phyloP scores from a whole-genome alignment of 2,329 filamentous ascomycete species.

The Aspergillus versicolor region DNA sequence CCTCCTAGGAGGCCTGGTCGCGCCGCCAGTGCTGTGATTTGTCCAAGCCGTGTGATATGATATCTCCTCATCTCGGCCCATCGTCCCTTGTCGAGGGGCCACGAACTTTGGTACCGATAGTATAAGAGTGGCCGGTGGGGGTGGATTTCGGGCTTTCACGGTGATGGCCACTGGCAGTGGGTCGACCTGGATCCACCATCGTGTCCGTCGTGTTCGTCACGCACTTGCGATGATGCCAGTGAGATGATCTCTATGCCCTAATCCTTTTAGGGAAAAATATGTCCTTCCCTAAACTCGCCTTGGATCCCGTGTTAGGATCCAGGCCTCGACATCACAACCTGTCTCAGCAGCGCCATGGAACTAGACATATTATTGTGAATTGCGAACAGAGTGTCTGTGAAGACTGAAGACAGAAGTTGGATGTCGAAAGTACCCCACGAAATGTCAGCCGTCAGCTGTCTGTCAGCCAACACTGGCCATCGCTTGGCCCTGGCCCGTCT shows the following conservation, averaged over 20 bases:
- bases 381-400: neutral
- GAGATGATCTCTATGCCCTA: neutral
- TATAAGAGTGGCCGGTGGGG: neutral
- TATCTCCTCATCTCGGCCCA: neutral
- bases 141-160: neutral
- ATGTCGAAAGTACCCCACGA: neutral
- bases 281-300: neutral
- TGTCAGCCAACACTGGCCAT: neutral
- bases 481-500: neutral
- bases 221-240: neutral
- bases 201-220: neutral
- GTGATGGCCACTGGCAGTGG: neutral
- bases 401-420: neutral
- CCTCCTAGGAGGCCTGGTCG: neutral
- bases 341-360: too few species aligned
- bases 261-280: neutral
- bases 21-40: slow-evolving; percentile 1
- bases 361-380: too few species aligned
- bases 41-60: neutral
- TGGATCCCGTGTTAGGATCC: neutral
- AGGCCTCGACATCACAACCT: too few species aligned
- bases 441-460: neutral
- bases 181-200: neutral
- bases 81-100: neutral
- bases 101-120: slow-evolving; percentile 5